Evolutionary conservation across 2,329 filamentous ascomycete species (phyloP), one percentile per base, ranked within the genome.

Genomic region (Rhynchosporium agropyri): DNA sequence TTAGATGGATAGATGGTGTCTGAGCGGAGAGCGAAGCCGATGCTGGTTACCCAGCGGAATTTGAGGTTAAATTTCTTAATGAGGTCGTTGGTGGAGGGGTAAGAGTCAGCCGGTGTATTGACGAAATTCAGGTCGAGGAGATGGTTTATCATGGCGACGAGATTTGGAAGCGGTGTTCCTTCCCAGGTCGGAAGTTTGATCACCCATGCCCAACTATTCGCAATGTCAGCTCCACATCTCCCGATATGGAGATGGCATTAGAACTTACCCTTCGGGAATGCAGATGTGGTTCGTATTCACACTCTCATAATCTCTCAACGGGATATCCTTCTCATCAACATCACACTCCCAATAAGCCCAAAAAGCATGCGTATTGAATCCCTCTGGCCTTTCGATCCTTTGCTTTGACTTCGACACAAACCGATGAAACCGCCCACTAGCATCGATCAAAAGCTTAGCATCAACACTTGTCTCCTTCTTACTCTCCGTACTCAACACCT

Each of bases 271-370:
- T 63, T 73, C 71, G 26, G 69, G 60, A 20, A 72, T 57, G 57
- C 71, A 73, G 20, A 73, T 64, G 55, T 73, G 71, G 26, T 73
- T 73, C 4, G 70, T 73, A 48, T 71, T 68, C n/a, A 63, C 62
- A 40, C 65, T 65, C 26, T 72, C 67, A 42, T 67, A 72, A 60
- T 65, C 43, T 26, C 63, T 57, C n/a, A 72, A 63, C 4, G 68
- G 67, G 45, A 72, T 67, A n/a, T 71, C 60, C 40, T 48, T 63
- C 48, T 72, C 69, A 29, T 71, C 66, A 10, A 62, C 58, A n/a
- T 57, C 33, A 12, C 56, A 56, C 8, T 66, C 57, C 53, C 68
- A 72, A 62, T 73, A 71, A 4, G 61, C 67, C 67, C 67, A 69
- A 42, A 58, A 69, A 0, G 64, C 67, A 57, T 67, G 36, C 2